These are phyloP conservation scores for Curvularia sp. DNA, from an alignment of 2,329 filamentous ascomycete species.

Conservation along the genomic window DNA sequence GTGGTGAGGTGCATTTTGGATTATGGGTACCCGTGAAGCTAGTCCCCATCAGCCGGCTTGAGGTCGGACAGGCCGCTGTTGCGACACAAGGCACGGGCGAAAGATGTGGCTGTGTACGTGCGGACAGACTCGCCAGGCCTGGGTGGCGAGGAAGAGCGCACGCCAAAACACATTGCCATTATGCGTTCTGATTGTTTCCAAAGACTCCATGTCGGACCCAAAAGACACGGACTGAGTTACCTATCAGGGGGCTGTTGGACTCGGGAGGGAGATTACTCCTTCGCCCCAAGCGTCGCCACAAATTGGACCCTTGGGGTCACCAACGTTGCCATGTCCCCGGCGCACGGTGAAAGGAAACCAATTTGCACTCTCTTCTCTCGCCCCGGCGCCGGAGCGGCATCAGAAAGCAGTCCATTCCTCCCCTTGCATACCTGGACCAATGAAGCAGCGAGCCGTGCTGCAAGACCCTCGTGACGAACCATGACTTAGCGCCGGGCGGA, in stretches of 20 bases:
- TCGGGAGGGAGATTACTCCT: constrained; percentile 12
- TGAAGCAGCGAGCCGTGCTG: constrained; percentile 5
- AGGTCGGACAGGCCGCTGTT: background rate
- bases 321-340: background rate
- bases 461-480: constrained; percentile 4
- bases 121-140: background rate
- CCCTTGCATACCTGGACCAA: background rate
- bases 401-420: background rate
- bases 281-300: constrained; percentile 5
- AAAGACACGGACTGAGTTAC: background rate
- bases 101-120: background rate
- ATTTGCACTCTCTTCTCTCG: background rate
- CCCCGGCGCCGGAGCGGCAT: background rate
- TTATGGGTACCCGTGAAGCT: constrained; percentile 14
- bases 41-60: constrained; percentile 5
- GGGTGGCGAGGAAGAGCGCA: background rate
- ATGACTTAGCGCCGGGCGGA: constrained; percentile 4
- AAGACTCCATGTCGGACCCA: background rate
- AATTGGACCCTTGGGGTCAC: constrained; percentile 11
- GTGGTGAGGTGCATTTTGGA: constrained; percentile 13
- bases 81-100: background rate
- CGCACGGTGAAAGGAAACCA: background rate
- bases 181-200: background rate
- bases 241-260: constrained; percentile 5
- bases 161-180: background rate